Conservation (phyloP, 2,329 filamentous ascomycete genomes). For the Diaporthe capsici region DNA sequence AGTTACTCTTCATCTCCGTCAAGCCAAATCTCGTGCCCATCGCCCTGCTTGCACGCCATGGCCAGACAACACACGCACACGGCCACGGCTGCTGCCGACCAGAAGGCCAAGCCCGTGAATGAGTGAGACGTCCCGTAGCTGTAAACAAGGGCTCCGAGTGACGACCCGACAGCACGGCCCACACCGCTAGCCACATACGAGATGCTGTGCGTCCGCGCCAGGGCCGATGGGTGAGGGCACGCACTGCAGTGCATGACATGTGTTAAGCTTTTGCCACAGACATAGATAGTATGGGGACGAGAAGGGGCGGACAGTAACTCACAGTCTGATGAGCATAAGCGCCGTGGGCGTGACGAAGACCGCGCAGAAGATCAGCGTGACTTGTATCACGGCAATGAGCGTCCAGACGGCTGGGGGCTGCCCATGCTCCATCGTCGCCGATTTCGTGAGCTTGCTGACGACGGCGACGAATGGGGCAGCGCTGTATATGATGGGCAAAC, state of each 20-base stretch:
- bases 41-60: conserved; percentile 12
- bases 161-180: conserved; percentile 8
- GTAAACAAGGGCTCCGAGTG: conserved; percentile 17
- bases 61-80: conserved; percentile 8
- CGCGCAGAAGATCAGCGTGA: conserved; percentile 21
- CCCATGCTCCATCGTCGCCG: background rate
- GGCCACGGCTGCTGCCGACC: conserved; percentile 10
- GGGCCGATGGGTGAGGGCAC: conserved; percentile 18
- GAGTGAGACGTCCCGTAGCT: conserved; percentile 21
- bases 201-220: conserved; percentile 27
- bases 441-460: conserved; percentile 17
- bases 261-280: background rate
- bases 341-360: conserved; percentile 26
- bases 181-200: conserved; percentile 10
- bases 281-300: background rate
- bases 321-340: conserved; percentile 17
- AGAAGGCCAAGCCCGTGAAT: conserved; percentile 24
- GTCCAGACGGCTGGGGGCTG: conserved; percentile 8
- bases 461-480: conserved; percentile 13
- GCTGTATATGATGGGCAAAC: conserved; percentile 11
- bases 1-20: conserved; percentile 18
- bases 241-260: background rate
- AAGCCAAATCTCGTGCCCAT: conserved; percentile 22
- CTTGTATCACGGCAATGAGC: conserved; percentile 9
- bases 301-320: background rate